A percentile compares a stretch with the other conserved stretches of the same genome.
Evolutionary conservation across 257 asterid species (phyloP).

Genomic region (Haberlea rhodopensis): DNA sequence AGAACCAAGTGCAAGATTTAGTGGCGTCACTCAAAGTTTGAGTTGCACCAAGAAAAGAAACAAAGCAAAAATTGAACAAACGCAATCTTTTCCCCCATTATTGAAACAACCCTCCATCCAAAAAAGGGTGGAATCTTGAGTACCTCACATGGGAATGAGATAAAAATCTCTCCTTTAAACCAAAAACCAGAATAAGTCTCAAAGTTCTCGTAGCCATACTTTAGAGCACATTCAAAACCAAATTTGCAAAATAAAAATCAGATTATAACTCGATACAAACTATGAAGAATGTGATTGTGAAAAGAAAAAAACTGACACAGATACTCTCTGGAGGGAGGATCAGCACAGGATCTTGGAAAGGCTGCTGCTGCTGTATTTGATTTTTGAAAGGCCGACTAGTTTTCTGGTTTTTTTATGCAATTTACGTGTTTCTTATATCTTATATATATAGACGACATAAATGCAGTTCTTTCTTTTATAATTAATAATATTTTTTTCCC

Average conservation of each 20-base stretch:
- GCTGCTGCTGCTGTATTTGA: not conserved
- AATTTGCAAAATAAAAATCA: constrained; percentile 19
- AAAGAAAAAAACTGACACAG: not conserved
- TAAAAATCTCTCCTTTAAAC: too few relatives aligned
- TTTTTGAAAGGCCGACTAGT: not conserved
- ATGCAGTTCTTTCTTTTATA: too few relatives aligned
- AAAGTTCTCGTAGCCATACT: not conserved
- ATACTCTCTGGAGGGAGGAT: constrained; percentile 18
- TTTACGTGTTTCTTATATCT: too few relatives aligned
- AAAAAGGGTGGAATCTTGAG: not conserved
- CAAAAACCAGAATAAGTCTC: not conserved
- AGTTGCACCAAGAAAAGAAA: too few relatives aligned
- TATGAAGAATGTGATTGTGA: not conserved
- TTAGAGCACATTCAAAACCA: constrained; percentile 18
- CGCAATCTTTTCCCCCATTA: too few relatives aligned
- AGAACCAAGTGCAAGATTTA: too few relatives aligned
- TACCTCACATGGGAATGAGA: not conserved
- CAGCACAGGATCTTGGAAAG: constrained; percentile 6
- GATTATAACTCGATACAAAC: not conserved
- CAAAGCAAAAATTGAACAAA: too few relatives aligned
- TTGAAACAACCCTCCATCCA: not conserved
- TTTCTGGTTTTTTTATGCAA: too few relatives aligned
- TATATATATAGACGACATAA: too few relatives aligned
- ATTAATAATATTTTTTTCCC: too few relatives aligned
- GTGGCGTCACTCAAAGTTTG: too few relatives aligned